Evolutionary conservation across 225 moss, liverwort and hornwort genomes (phyloP), one percentile per base, ranked within the genome.

Genomic region (Asterella californica): DNA sequence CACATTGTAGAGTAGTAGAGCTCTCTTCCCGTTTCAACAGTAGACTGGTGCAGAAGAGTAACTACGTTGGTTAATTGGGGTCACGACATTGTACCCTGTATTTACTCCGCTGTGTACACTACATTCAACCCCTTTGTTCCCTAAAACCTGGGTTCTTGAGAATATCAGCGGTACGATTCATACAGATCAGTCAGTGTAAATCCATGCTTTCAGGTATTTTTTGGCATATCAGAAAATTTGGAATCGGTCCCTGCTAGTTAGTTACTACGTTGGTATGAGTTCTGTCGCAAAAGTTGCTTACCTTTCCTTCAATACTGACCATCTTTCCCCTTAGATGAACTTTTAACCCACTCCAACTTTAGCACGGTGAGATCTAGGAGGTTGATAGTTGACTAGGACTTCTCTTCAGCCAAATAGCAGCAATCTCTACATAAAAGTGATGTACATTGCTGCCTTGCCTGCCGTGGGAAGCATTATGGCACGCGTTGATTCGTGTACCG

Each of bases 81-180:
- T 82, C 79, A 70, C 72, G 79, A 85, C 79, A 79, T 79, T 82
- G 76, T 70, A 76, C 82, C 85, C 76, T 85, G 85, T 63, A 77
- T 78, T 82, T 85, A 85, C 85, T 85, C 79, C 85, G 85, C 82
- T 72, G 85, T 85, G 85, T 85, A 85, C 82, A 85, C 81, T 82
- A 82, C 79, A 82, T 76, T 82, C 50, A 77, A 85, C 82, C 82
- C 85, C 82, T 79, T 72, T 60, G 57, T 76, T 78, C 79, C 79
- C 69, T 60, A 47, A 75, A 79, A 52, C 85, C 72, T 77, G 85
- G 82, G 85, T 79, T 77, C 48, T 71, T 76, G 79, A 79, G 82
- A 82, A 53, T 48, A 82, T 72, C 76, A 77, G 82, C 82, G 85
- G 82, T 79, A 55, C 57, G 64, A 85, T 74, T 73, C 64, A 64